Evolutionary conservation across 2,329 filamentous ascomycete genomes (phyloP).

Genomic region (Verticillium albo-atrum): DNA sequence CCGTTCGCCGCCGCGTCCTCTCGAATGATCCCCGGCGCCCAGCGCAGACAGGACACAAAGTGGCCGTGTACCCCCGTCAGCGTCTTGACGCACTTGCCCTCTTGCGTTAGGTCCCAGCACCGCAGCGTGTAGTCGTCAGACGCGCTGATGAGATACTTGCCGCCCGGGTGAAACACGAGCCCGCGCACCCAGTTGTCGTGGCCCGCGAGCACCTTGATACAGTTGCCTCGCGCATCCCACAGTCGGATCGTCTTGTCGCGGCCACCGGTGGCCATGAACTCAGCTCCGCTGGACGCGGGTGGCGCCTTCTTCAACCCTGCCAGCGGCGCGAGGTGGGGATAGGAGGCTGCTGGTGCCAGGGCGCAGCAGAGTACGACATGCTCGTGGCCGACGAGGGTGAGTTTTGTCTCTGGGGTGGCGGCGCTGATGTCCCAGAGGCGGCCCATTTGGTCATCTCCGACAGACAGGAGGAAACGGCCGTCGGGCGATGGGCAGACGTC

Average conservation of each 20-base stretch:
- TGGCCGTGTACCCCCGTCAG: constrained; percentile 74
- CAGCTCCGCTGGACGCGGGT: constrained; percentile 66
- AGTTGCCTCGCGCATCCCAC: constrained; percentile 81
- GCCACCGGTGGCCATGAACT: constrained; percentile 85
- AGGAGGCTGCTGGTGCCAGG: constrained; percentile 75
- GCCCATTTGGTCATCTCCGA: constrained; percentile 76
- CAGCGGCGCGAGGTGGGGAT: constrained; percentile 69
- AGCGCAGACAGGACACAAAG: constrained; percentile 82
- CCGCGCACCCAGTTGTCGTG: constrained; percentile 94
- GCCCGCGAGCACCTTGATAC: constrained; percentile 77
- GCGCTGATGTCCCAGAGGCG: constrained; percentile 80
- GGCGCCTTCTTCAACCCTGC: constrained; percentile 83
- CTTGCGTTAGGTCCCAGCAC: constrained; percentile 90
- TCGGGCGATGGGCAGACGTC: constrained; percentile 80
- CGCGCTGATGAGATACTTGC: constrained; percentile 82
- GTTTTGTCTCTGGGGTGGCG: constrained; percentile 65
- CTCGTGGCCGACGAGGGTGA: constrained; percentile 80
- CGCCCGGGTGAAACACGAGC: constrained; percentile 84
- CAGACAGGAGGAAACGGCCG: constrained; percentile 77
- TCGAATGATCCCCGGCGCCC: constrained; percentile 74
- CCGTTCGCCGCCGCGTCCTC: constrained; percentile 39
- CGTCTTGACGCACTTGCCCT: constrained; percentile 83
- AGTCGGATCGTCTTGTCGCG: constrained; percentile 88
- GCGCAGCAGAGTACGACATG: constrained; percentile 83
- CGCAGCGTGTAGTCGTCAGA: constrained; percentile 88